Base-by-base conservation (phyloP, 1,284 basidiomycete genomes). In the Gomphus bonarii region DNA sequence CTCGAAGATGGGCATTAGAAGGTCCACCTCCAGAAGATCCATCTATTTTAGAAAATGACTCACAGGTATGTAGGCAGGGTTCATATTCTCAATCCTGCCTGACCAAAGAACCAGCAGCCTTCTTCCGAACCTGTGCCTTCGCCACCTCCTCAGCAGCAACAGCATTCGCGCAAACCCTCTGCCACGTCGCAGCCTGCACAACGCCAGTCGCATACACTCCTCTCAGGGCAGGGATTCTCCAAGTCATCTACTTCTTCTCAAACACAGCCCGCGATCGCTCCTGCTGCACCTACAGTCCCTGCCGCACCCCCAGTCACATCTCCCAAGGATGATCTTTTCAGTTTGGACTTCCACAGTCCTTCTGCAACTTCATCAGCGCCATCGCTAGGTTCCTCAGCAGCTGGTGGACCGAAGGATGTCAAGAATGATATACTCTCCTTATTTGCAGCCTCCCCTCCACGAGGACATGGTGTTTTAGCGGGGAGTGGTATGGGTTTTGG, bases 381-480 rank as follows among this genome's bases (percentile, higher is more conserved):
- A 8, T 59, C 73, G 6, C 63, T 70, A 31, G 25, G 69, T 69
- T 22, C 74, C 77, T 0, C 78, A 76, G 66, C n/a, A 51, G 22
- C 47, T 35, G 50, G 5, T 40, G 36, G 36, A 14, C 20, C 30
- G 22, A 86, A 88, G 64, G 84, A 89, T 65, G 77, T 85, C 57
- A 94, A 93, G 65, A 80, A 90, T 59, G 88, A 95, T 63, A 95
- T 95, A 63, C 75, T 95, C 42, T 91, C 88, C 0, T 78, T 95
- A 48, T 95, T 91, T 67, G 81, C 85, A n/a, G 64, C 78, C 7
- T 64, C 77, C 3, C 55, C 74, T 6, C 55, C 63, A 2, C 63
- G 72, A 11, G 63, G 69, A 0, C 60, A 73, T 0, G 63, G 73
- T 7, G 61, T 11, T 61, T 68, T 49, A 58, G 64, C 40, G 33